These are phyloP conservation scores for Fusarium piperis DNA, from an alignment of 2,329 filamentous ascomycete species.

Conservation along the genomic window DNA sequence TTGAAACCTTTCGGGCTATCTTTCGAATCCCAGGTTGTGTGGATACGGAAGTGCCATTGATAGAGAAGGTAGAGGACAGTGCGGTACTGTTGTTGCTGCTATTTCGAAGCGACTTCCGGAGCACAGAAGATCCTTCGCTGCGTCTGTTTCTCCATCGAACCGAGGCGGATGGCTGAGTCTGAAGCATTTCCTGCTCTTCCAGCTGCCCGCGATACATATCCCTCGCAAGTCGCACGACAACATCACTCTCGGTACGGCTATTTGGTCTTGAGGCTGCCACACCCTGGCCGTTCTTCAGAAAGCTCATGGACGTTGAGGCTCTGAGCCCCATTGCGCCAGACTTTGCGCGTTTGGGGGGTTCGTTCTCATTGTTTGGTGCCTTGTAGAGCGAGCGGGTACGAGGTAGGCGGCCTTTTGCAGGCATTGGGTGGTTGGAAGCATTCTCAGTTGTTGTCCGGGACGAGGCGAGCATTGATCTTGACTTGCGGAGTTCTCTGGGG, in stretches of 20 bases:
- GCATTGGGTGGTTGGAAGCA: constrained; percentile 15
- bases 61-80: constrained; percentile 45
- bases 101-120: constrained; percentile 61
- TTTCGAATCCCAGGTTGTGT: constrained; percentile 53
- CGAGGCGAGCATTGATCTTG: constrained; percentile 62
- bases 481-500: constrained; percentile 62
- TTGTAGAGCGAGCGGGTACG: constrained; percentile 11
- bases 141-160: constrained; percentile 52
- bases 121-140: constrained; percentile 47
- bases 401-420: constrained; percentile 14
- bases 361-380: constrained; percentile 43
- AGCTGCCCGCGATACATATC: constrained; percentile 50
- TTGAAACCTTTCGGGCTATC: constrained; percentile 70
- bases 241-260: constrained; percentile 44
- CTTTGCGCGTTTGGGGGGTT: constrained; percentile 21
- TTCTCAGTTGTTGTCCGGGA: constrained; percentile 30
- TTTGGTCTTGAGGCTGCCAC: constrained; percentile 26
- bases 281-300: constrained; percentile 51
- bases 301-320: constrained; percentile 65
- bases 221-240: constrained; percentile 49
- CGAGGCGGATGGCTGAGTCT: constrained; percentile 55
- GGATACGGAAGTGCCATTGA: constrained; percentile 29
- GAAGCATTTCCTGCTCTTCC: constrained; percentile 48
- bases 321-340: constrained; percentile 45
- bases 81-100: constrained; percentile 54